phyloP scores from a whole-genome alignment of 306 rosid species.

The Neltuma alba region DNA sequence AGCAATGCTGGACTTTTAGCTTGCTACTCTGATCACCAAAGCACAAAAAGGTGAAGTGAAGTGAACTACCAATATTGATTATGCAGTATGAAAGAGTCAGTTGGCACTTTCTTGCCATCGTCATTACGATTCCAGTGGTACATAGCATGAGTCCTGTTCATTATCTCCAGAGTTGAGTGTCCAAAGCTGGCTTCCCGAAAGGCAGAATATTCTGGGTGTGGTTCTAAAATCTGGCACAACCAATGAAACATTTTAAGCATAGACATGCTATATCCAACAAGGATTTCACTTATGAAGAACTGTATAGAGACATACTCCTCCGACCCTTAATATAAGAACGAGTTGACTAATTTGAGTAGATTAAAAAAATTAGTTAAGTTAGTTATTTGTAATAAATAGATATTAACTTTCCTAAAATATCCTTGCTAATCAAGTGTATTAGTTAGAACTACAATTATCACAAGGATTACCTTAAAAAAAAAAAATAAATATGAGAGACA shows the following conservation, averaged over 20 bases:
- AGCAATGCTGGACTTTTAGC: not conserved
- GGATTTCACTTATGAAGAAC: slow-evolving; percentile 13
- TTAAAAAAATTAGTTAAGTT: no score
- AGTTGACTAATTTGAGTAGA: no score
- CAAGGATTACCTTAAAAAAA: no score
- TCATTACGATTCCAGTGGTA: slow-evolving; percentile 99
- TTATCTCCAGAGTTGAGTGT: slow-evolving; percentile 85
- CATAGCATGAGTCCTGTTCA: slow-evolving; percentile 83
- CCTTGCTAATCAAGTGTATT: no score
- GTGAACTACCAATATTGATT: slow-evolving; percentile 85
- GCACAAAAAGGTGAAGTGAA: slow-evolving; percentile 32
- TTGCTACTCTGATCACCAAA: not conserved
- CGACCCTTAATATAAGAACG: no score
- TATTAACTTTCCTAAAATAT: no score
- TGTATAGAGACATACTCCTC: slow-evolving; percentile 5
- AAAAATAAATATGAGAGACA: no score
- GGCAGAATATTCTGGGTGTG: slow-evolving; percentile 95
- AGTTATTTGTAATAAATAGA: no score
- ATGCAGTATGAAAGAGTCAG: slow-evolving; percentile 68
- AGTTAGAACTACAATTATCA: no score
- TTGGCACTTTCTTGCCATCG: slow-evolving; percentile 77
- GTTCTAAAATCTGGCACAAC: slow-evolving; percentile 71
- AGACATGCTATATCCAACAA: not conserved
- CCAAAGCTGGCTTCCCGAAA: slow-evolving; percentile 97
- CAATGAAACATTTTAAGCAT: slow-evolving; percentile 18